A percentile compares a stretch with the other conserved stretches of the same genome.
Conservation (phyloP, 805 yeast genomes). For the Yarrowia sp. region DNA sequence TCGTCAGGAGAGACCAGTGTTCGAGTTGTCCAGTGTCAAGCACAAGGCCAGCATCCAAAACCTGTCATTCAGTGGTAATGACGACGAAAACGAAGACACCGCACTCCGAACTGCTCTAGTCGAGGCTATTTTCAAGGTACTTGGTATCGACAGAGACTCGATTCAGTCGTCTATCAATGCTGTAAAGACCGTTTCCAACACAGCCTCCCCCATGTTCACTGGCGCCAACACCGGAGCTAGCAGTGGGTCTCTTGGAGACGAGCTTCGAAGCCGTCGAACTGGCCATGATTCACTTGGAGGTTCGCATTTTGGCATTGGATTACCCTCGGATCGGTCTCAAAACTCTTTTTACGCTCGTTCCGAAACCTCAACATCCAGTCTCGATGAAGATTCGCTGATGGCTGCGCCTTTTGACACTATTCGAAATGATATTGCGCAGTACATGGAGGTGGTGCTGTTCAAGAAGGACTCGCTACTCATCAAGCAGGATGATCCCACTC, state of each 20-base stretch:
- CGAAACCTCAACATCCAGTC: slow-evolving; percentile 6
- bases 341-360: slow-evolving; percentile 6
- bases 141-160: slow-evolving; percentile 56
- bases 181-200: slow-evolving; percentile 2
- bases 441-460: slow-evolving; percentile 54
- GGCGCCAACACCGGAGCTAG: not conserved
- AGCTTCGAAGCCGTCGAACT: slow-evolving; percentile 16
- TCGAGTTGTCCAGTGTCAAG: not conserved
- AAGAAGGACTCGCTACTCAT: slow-evolving; percentile 57
- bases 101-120: slow-evolving; percentile 61
- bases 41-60: slow-evolving; percentile 12
- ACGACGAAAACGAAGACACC: slow-evolving; percentile 70
- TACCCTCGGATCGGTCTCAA: not conserved
- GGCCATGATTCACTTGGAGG: slow-evolving; percentile 1
- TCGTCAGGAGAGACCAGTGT: slow-evolving; percentile 29
- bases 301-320: not conserved
- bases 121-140: slow-evolving; percentile 64
- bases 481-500: slow-evolving; percentile 60
- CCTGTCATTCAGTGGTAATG: slow-evolving; percentile 32
- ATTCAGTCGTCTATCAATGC: slow-evolving; percentile 13
- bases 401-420: slow-evolving; percentile 36
- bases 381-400: slow-evolving; percentile 32
- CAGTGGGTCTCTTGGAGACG: slow-evolving; percentile 5
- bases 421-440: slow-evolving; percentile 37
- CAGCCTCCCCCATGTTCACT: slow-evolving; percentile 21